Evolutionary conservation across 495 filamentous ascomycete genomes (phyloP).

Genomic region (Friedmanniomyces endolithicus): DNA sequence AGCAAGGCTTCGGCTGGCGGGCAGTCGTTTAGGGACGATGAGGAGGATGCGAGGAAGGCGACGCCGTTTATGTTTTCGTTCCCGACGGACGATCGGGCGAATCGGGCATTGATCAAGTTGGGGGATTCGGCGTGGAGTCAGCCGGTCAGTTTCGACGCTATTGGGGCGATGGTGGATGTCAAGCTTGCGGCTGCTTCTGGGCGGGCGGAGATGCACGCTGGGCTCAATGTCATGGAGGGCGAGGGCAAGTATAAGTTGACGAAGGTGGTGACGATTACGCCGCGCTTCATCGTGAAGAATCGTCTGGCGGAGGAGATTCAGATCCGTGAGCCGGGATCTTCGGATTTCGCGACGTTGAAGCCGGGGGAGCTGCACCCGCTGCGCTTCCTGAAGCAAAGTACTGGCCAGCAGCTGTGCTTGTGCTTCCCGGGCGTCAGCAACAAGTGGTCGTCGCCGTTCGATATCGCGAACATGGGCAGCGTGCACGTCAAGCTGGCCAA

Average conservation of each 20-base stretch:
- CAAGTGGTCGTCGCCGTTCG: conserved; percentile 96
- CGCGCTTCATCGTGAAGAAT: conserved; percentile 89
- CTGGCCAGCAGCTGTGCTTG: conserved; percentile 76
- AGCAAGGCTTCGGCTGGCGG: conserved; percentile 64
- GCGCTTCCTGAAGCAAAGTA: conserved; percentile 67
- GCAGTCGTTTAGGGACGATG: conserved; percentile 47
- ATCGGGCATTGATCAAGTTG: conserved; percentile 74
- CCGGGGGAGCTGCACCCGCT: conserved; percentile 66
- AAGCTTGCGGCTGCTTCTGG: conserved; percentile 58
- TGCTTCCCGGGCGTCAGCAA: conserved; percentile 94
- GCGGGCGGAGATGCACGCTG: conserved; percentile 75
- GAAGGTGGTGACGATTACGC: conserved; percentile 86
- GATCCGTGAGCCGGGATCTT: conserved; percentile 80
- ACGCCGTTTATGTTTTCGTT: conserved; percentile 95
- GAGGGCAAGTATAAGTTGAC: conserved; percentile 96
- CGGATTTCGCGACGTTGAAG: conserved; percentile 63
- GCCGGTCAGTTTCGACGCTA: conserved; percentile 96
- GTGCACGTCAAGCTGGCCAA: conserved; percentile 89
- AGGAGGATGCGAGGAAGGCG: conserved; percentile 47
- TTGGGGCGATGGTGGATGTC: conserved; percentile 80
- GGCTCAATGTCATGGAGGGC: conserved; percentile 75
- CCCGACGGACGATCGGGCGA: conserved; percentile 69
- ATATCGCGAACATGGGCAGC: conserved; percentile 84
- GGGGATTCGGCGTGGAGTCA: conserved; percentile 89
- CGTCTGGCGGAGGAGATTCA: conserved; percentile 76